Base-by-base conservation (phyloP, 129 eudicot species). In the Cynara cardunculus region DNA sequence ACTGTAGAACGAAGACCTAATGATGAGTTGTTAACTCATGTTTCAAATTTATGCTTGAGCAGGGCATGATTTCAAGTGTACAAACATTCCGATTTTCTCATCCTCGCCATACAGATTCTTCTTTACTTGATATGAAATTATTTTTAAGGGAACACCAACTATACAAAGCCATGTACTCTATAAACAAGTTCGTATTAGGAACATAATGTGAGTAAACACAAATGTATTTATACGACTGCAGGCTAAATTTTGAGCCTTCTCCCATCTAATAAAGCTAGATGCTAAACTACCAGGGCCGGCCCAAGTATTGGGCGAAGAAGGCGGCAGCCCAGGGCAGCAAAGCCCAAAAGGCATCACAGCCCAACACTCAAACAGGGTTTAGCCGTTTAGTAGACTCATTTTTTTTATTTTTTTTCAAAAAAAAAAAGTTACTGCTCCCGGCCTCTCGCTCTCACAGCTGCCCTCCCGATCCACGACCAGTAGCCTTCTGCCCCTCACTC, bases 21-120 rank as follows among this genome's bases (percentile, higher is more conserved):
- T 16, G 22, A 28, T 77, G n/a, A 78, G 27, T 21, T 65, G 44
- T 41, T 67, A 5, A 5, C 44, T 64, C 39, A 39, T 46, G 41
- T 68, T 37, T 78, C 28, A 39, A 78, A 32, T 78, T 21, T 78
- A 78, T 68, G 39, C 67, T 68, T 24, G 65, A 41, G 69, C 74
- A 67, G 30, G n/a, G 28, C 67, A 37, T 66, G 6, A 37, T 67
- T 67, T 28, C 59, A 64, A 25, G 59, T 37, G 16, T 64, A 35
- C 30, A 32, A 18, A 62, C 24, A 77, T 7, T 12, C 71, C 1
- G 24, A 56, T 22, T 59, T 56, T 61, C 71, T 28, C 53, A 31
- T 76, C 69, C 26, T n/a, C 21, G 27, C 27, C 69, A 74, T 74
- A 74, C 68, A 49, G 24, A 26, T 74, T 74, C 8, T 74, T 56